Evolutionary conservation across 176 grass and related monocot species (phyloP).

Genomic region (Musa acuminata): DNA sequence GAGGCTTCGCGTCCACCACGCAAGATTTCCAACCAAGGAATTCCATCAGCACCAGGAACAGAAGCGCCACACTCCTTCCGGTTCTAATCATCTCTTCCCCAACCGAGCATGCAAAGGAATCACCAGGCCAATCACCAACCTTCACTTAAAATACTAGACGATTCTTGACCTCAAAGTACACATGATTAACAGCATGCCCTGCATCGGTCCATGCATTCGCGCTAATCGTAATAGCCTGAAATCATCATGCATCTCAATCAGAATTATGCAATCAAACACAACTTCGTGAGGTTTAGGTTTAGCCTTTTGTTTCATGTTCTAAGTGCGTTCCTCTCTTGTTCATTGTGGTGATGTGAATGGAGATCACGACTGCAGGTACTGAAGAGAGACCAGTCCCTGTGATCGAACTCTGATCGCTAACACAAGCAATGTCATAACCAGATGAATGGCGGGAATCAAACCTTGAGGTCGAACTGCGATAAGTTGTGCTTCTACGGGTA

Average conservation of each 20-base stretch:
- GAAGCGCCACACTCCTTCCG: neutral
- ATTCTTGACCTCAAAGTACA: conserved; percentile 19
- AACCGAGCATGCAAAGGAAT: neutral
- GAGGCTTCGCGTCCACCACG: conserved; percentile 4
- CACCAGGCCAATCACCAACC: neutral
- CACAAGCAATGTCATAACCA: too few relatives aligned
- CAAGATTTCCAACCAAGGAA: neutral
- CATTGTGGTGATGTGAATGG: too few relatives aligned
- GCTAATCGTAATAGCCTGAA: conserved; percentile 50
- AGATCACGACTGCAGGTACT: too few relatives aligned
- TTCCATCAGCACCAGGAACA: conserved; percentile 1
- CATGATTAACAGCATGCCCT: conserved; percentile 68
- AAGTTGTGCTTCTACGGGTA: conserved; percentile 76
- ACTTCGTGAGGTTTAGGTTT: neutral
- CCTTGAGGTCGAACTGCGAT: conserved; percentile 71
- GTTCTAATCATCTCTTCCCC: neutral
- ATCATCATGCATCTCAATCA: neutral
- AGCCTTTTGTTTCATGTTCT: too few relatives aligned
- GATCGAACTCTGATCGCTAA: too few relatives aligned
- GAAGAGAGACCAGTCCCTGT: too few relatives aligned
- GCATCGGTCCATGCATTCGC: conserved; percentile 61
- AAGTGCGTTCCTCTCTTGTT: too few relatives aligned
- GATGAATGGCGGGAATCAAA: conserved; percentile 12
- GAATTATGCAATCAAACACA: neutral
- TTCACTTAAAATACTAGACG: too few relatives aligned